Evolutionary conservation across 116 monocot genomes (phyloP), one percentile per base, ranked within the genome.

Genomic region (Papilionanthe hybrid): DNA sequence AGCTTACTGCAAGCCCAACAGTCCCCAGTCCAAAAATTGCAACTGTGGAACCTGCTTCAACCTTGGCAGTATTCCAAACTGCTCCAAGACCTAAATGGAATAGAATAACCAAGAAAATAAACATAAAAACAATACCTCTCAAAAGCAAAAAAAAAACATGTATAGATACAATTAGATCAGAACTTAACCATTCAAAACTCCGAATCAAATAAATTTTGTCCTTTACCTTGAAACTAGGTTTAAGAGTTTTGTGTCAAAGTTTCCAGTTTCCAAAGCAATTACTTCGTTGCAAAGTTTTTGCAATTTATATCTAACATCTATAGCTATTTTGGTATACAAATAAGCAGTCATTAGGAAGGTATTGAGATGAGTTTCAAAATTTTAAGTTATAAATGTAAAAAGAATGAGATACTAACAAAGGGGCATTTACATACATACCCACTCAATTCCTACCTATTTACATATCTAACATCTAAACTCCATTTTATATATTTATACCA

Each of bases 21-120:
- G 95, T 95, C 18, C 99, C 99, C 82, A 99, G 91, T 20, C 99
- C 99, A 91, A 99, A 99, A 86, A 99, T 42, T 81, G 99, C 95
- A 83, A 99, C 99, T 79, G 78, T 99, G 13, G 95, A 90, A 78
- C 95, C 99, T 47, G 87, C 56, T 80, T 99, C 95, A 84, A 95
- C 95, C 82, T 99, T 99, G 67, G 99, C 99, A 75, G 95, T 89
- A 84, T 99, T 99, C 99, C 94, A 95, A 78, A 95, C 95, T 78
- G 99, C 99, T 83, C 99, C 99, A 86, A 99, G 93, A 69, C 99
- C 99, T 97, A 75, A 72, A 75, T 9, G 19, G 45, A 56, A 82
- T 25, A 60, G 13, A 53, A 72, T 9, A 41, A 23, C 7, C 84
- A 72, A 3, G 50, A 55, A 63, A 3, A 55, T 7, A 12, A 10